Percentiles rank a stretch among this genome's conserved stretches.
Evolutionary conservation across 2,329 filamentous ascomycete genomes (phyloP).

Genomic region (Knufia petricola): DNA sequence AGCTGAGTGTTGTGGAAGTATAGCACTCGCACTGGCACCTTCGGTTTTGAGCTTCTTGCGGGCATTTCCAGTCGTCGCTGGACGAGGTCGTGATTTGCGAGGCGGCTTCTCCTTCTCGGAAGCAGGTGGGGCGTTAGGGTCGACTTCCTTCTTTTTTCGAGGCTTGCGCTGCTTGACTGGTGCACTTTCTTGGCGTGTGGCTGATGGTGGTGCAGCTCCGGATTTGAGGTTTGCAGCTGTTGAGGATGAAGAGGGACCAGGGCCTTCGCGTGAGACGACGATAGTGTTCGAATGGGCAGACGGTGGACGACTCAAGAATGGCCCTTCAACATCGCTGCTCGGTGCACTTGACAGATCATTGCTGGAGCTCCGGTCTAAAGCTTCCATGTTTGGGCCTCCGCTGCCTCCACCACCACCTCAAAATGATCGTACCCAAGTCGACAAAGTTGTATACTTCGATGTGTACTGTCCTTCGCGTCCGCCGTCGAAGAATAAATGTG

Average conservation of each 20-base stretch:
- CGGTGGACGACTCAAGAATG: not conserved
- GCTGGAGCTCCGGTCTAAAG: conserved; percentile 19
- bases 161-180: conserved; percentile 27
- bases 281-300: conserved; percentile 8
- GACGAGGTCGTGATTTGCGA: conserved; percentile 19
- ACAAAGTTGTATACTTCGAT: not conserved
- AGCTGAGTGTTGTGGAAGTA: conserved; percentile 11
- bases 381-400: conserved; percentile 16
- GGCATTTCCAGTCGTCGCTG: conserved; percentile 28
- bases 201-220: conserved; percentile 9
- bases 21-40: conserved; percentile 9
- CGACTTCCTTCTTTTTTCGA: conserved; percentile 27
- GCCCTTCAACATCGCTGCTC: conserved; percentile 18
- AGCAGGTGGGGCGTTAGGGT: conserved; percentile 21
- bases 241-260: conserved; percentile 14
- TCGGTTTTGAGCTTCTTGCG: conserved; percentile 42
- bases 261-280: conserved; percentile 5
- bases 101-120: conserved; percentile 22
- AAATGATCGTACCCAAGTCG: not conserved
- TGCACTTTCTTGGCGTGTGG: conserved; percentile 25
- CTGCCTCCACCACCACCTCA: conserved; percentile 1
- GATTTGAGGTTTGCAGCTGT: conserved; percentile 17
- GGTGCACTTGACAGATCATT: conserved; percentile 23
- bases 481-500: not conserved
- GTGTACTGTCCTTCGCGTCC: no score